Percentiles rank a stretch among this genome's conserved stretches.
These are phyloP conservation scores for Calonectria fujianensis DNA, from an alignment of 2,329 filamentous ascomycete genomes.

Conservation along the genomic window DNA sequence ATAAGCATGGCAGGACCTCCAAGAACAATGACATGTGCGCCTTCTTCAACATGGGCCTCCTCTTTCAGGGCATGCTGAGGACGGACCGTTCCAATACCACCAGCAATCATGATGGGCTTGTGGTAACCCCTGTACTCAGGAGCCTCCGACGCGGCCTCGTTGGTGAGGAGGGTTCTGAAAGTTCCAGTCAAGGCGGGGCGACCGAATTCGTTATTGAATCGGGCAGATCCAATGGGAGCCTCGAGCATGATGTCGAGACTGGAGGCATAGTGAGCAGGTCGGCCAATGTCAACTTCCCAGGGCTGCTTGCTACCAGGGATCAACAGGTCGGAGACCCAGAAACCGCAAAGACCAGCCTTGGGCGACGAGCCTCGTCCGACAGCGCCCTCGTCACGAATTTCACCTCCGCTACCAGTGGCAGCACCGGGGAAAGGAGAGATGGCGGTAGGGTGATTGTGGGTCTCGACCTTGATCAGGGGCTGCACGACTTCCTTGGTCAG, in stretches of 20 bases:
- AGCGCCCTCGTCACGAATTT: conserved; percentile 96
- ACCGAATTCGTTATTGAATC: conserved; percentile 99
- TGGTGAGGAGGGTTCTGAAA: conserved; percentile 90
- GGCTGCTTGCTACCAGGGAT: conserved; percentile 89
- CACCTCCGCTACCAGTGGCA: conserved; percentile 94
- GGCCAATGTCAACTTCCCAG: conserved; percentile 95
- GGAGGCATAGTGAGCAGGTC: conserved; percentile 93
- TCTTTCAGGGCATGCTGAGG: conserved; percentile 94
- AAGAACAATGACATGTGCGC: conserved; percentile 93
- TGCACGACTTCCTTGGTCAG: conserved; percentile 91
- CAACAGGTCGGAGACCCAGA: conserved; percentile 94
- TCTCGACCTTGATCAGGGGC: conserved; percentile 95
- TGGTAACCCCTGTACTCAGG: conserved; percentile 92
- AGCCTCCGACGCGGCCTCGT: conserved; percentile 66
- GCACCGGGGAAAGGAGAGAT: conserved; percentile 95
- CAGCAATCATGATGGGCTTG: conserved; percentile 99
- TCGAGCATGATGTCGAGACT: conserved; percentile 98
- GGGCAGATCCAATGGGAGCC: conserved; percentile 93
- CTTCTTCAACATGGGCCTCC: conserved; percentile 84
- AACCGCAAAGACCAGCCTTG: conserved; percentile 93
- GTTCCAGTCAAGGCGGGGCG: conserved; percentile 91
- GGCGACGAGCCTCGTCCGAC: conserved; percentile 94
- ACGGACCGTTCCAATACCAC: conserved; percentile 93
- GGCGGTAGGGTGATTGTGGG: conserved; percentile 97
- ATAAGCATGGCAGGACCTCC: conserved; percentile 99